A percentile compares a stretch with the other conserved stretches of the same genome.
Evolutionary conservation across 2,329 filamentous ascomycete genomes (phyloP).

Genomic region (Leptographium galeiforme): DNA sequence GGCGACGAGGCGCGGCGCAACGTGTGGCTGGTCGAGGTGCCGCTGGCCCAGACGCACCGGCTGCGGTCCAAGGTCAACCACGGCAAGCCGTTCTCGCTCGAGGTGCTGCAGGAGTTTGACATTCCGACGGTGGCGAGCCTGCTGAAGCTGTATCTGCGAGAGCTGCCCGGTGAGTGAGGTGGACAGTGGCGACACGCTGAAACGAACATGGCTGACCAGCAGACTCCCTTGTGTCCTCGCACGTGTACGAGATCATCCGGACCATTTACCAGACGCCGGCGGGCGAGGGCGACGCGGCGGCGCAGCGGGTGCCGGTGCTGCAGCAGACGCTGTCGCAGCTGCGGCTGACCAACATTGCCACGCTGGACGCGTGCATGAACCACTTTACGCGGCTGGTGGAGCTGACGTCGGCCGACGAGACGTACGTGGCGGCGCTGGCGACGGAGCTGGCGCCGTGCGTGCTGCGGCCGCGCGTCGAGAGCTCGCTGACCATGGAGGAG

Average conservation of each 20-base stretch:
- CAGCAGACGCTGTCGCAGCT: slow-evolving; percentile 94
- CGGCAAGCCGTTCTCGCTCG: slow-evolving; percentile 63
- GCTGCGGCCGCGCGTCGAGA: slow-evolving; percentile 75
- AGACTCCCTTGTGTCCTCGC: slow-evolving; percentile 97
- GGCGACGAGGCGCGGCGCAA: slow-evolving; percentile 84
- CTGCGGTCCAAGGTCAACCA: slow-evolving; percentile 75
- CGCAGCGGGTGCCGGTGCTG: slow-evolving; percentile 73
- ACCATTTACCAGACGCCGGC: slow-evolving; percentile 83
- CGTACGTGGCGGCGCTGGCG: slow-evolving; percentile 64
- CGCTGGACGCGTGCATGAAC: slow-evolving; percentile 94
- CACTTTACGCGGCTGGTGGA: slow-evolving; percentile 96
- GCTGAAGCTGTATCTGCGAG: slow-evolving; percentile 85
- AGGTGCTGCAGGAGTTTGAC: slow-evolving; percentile 76
- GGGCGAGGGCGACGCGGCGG: slow-evolving; percentile 51
- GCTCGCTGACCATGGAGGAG: slow-evolving; percentile 87
- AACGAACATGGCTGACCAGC: too few species aligned
- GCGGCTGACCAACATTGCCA: slow-evolving; percentile 92
- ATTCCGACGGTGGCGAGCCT: slow-evolving; percentile 87
- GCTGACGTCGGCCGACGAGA: slow-evolving; percentile 86
- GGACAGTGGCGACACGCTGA: too few species aligned
- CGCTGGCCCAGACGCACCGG: slow-evolving; percentile 70
- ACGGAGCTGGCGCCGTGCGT: slow-evolving; percentile 70
- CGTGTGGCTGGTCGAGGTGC: slow-evolving; percentile 91
- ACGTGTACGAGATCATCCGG: slow-evolving; percentile 97
- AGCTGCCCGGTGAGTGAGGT: slow-evolving; percentile 75